phyloP scores from a whole-genome alignment of 2,329 filamentous ascomycete species.

The Arachnomyces sp. region DNA sequence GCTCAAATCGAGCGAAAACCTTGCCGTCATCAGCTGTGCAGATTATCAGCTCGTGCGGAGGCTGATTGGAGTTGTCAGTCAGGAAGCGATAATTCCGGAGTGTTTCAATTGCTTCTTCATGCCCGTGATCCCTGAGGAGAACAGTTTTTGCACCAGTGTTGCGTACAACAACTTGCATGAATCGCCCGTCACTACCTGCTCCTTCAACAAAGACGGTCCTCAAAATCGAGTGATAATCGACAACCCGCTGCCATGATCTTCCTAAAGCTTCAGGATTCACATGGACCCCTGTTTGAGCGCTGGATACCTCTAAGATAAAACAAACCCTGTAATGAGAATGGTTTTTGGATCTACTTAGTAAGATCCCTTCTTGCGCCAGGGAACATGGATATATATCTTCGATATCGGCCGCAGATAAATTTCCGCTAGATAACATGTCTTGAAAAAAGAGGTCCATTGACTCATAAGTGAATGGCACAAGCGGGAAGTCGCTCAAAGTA shows the following conservation, averaged over 20 bases:
- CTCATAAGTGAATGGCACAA: constrained; percentile 36
- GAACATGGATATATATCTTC: constrained; percentile 27
- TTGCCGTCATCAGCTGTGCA: constrained; percentile 24
- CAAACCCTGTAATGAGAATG: constrained; percentile 3
- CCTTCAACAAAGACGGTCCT: constrained; percentile 22
- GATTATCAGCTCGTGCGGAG: constrained; percentile 29
- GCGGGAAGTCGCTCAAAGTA: constrained; percentile 36
- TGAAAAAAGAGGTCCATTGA: no score
- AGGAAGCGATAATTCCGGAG: no score
- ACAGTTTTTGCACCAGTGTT: no score
- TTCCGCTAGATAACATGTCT: constrained; percentile 25
- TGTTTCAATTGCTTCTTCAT: no score
- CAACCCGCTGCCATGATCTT: constrained; percentile 19
- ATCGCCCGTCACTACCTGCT: constrained; percentile 12
- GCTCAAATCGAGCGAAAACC: constrained; percentile 29
- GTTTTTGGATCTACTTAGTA: constrained; percentile 7
- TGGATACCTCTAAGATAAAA: constrained; percentile 3
- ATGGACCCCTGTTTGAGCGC: not conserved
- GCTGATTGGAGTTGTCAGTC: no score
- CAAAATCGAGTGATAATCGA: constrained; percentile 6
- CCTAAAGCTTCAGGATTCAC: constrained; percentile 8
- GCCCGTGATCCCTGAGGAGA: no score
- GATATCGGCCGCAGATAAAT: constrained; percentile 26
- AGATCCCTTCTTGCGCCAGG: constrained; percentile 16
- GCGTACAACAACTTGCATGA: constrained; percentile 8